Percentiles rank a stretch among this genome's conserved stretches.
phyloP scores from a whole-genome alignment of 192 early-diverging fungal genomes.

The Mortierella antarctica region DNA sequence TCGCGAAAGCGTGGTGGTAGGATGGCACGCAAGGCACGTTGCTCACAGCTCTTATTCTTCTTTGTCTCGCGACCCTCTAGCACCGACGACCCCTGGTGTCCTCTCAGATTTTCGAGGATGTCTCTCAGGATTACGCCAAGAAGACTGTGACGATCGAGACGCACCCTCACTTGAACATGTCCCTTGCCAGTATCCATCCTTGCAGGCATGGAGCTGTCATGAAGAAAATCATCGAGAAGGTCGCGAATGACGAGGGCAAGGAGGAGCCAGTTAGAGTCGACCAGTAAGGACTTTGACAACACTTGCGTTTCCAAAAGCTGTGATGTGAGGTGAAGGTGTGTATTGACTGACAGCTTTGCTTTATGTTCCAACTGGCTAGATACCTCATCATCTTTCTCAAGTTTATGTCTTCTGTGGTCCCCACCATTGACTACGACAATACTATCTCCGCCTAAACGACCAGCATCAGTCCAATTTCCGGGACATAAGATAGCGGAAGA shows the following conservation, averaged over 20 bases:
- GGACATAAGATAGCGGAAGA: background rate
- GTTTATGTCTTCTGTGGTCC: slow-evolving; percentile 96
- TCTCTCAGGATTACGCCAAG: slow-evolving; percentile 98
- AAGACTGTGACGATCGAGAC: slow-evolving; percentile 99
- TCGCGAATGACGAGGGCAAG: slow-evolving; percentile 72
- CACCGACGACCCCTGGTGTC: slow-evolving; percentile 84
- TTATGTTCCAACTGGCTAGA: slow-evolving; percentile 15
- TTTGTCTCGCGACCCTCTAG: slow-evolving; percentile 26
- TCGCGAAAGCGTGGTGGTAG: background rate
- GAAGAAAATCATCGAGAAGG: slow-evolving; percentile 93
- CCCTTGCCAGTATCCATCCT: slow-evolving; percentile 95
- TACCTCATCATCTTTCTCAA: slow-evolving; percentile 96
- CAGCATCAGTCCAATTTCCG: background rate
- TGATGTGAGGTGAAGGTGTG: background rate
- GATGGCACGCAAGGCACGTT: background rate
- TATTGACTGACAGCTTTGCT: background rate
- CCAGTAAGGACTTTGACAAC: slow-evolving; percentile 66
- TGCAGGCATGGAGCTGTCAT: slow-evolving; percentile 99
- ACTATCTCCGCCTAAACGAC: slow-evolving; percentile 79
- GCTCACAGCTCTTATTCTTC: too few species aligned
- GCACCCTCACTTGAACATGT: slow-evolving; percentile 91
- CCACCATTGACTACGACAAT: slow-evolving; percentile 99
- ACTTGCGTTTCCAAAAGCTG: background rate
- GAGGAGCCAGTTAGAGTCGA: slow-evolving; percentile 86
- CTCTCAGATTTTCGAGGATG: slow-evolving; percentile 96